Conservation (phyloP, 1,139 yeast genomes). For the Arxiozyma bovina region DNA sequence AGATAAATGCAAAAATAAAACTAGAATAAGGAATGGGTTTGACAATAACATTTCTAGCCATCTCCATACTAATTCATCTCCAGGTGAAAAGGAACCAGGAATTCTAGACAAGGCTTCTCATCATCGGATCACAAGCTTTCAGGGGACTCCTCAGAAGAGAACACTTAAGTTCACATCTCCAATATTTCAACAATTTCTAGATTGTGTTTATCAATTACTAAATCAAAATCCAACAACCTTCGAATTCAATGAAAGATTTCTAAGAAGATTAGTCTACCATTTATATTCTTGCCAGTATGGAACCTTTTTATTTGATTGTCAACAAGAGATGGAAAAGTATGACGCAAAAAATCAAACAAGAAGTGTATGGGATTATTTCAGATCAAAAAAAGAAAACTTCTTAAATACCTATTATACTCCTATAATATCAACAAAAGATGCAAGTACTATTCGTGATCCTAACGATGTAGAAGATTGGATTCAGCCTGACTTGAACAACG, state of each 20-base stretch:
- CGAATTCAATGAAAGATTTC: slow-evolving; percentile 82
- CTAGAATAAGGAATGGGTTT: background rate
- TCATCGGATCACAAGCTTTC: slow-evolving; percentile 8
- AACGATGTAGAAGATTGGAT: slow-evolving; percentile 43
- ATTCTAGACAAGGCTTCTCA: background rate
- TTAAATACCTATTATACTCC: slow-evolving; percentile 40
- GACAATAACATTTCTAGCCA: background rate
- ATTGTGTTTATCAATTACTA: slow-evolving; percentile 72
- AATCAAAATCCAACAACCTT: slow-evolving; percentile 64
- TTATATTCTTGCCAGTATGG: slow-evolving; percentile 93
- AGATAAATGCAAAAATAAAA: background rate
- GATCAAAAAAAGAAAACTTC: slow-evolving; percentile 67
- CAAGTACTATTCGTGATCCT: background rate
- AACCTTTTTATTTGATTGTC: slow-evolving; percentile 70
- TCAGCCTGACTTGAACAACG: slow-evolving; percentile 56
- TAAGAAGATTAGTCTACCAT: slow-evolving; percentile 78
- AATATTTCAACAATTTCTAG: slow-evolving; percentile 86
- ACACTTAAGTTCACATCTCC: slow-evolving; percentile 64
- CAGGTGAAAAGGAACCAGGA: background rate
- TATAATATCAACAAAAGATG: background rate
- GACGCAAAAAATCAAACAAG: slow-evolving; percentile 45
- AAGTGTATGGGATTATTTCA: slow-evolving; percentile 91
- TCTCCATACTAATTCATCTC: background rate
- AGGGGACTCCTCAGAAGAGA: slow-evolving; percentile 29
- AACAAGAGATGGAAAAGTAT: slow-evolving; percentile 46